phyloP scores from a whole-genome alignment of 2,329 filamentous ascomycete genomes.

The Plectosphaerella sp. region DNA sequence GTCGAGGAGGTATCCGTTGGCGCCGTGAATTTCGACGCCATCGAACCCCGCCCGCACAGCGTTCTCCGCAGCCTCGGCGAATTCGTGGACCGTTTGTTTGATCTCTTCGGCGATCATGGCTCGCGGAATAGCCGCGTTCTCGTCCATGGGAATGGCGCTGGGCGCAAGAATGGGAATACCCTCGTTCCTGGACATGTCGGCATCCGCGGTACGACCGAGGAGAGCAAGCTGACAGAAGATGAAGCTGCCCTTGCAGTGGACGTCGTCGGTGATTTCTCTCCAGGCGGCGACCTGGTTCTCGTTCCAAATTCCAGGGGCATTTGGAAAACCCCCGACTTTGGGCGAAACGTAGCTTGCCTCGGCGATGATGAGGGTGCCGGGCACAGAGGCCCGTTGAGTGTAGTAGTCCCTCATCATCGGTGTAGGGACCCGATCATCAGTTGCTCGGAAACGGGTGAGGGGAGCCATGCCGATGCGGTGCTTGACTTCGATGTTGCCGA shows the following conservation, averaged over 20 bases:
- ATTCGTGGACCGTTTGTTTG: slow-evolving; percentile 52
- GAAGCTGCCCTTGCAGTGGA: slow-evolving; percentile 20
- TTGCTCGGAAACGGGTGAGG: slow-evolving; percentile 15
- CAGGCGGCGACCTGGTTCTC: slow-evolving; percentile 19
- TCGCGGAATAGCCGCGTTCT: slow-evolving; percentile 47
- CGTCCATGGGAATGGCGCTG: slow-evolving; percentile 30
- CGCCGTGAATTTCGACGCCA: slow-evolving; percentile 57
- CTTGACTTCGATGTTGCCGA: slow-evolving; percentile 14
- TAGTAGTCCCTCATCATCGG: slow-evolving; percentile 33
- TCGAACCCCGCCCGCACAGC: slow-evolving; percentile 64
- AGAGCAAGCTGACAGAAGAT: slow-evolving; percentile 61
- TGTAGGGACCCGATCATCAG: slow-evolving; percentile 7
- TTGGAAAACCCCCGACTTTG: slow-evolving; percentile 20
- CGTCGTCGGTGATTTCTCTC: slow-evolving; percentile 15
- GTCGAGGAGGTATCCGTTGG: slow-evolving; percentile 57
- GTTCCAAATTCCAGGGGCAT: slow-evolving; percentile 4
- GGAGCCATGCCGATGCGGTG: slow-evolving; percentile 18
- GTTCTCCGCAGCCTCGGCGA: slow-evolving; percentile 44
- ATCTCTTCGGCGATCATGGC: slow-evolving; percentile 64
- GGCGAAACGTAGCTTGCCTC: slow-evolving; percentile 39
- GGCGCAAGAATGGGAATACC: slow-evolving; percentile 18
- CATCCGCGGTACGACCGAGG: slow-evolving; percentile 48
- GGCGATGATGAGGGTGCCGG: slow-evolving; percentile 35
- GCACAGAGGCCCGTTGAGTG: slow-evolving; percentile 31
- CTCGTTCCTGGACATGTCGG: slow-evolving; percentile 15